phyloP scores from a whole-genome alignment of 2,329 filamentous ascomycete genomes.

The Cercospora zeina region DNA sequence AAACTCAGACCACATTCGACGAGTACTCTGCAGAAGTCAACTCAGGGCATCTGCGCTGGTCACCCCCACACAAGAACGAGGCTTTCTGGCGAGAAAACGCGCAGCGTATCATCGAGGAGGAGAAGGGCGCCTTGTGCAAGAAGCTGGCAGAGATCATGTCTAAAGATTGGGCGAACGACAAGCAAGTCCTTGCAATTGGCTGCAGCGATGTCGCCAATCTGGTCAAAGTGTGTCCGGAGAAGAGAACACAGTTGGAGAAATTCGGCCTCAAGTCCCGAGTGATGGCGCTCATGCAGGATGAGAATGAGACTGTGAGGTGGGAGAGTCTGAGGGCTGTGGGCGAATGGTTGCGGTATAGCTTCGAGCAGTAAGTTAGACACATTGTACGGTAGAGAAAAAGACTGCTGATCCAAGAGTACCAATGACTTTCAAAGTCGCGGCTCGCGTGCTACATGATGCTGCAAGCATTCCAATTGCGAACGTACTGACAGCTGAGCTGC shows the following conservation, averaged over 20 bases:
- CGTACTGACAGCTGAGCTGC: background rate
- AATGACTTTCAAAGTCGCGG: background rate
- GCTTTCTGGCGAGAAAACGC: conserved; percentile 93
- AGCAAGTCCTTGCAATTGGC: conserved; percentile 82
- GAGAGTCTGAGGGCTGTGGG: conserved; percentile 85
- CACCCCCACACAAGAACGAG: conserved; percentile 80
- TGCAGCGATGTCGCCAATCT: conserved; percentile 89
- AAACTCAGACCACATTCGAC: conserved; percentile 66
- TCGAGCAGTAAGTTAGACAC: conserved; percentile 46
- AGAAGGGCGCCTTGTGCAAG: conserved; percentile 74
- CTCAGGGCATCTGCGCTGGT: conserved; percentile 87
- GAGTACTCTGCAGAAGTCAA: conserved; percentile 78
- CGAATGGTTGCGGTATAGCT: conserved; percentile 72
- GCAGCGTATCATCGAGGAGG: conserved; percentile 77
- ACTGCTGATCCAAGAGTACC: background rate
- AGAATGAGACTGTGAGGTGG: conserved; percentile 86
- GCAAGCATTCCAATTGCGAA: background rate
- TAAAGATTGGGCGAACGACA: conserved; percentile 80
- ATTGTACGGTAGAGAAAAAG: background rate
- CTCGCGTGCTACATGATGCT: background rate
- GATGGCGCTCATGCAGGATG: conserved; percentile 91
- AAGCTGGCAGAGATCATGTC: conserved; percentile 83
- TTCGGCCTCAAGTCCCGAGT: conserved; percentile 80
- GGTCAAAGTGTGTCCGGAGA: conserved; percentile 87
- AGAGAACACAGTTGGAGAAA: conserved; percentile 75